Percentiles rank a stretch among this genome's conserved stretches.
phyloP scores from a whole-genome alignment of 1,139 yeast genomes.

The Entelexis sorbosivorans region DNA sequence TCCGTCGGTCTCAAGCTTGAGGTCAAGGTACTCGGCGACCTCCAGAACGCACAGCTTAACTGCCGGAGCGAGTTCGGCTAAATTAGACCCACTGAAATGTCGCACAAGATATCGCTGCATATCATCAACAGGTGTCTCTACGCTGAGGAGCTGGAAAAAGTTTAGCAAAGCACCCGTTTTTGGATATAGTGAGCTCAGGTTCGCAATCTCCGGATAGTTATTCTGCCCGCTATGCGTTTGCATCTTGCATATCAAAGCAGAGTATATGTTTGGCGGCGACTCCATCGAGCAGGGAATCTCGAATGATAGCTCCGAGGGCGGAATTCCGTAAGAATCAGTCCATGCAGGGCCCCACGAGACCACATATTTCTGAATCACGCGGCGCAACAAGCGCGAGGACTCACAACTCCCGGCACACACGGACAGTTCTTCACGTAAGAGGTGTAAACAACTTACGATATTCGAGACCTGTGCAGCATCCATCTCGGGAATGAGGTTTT shows the following conservation, averaged over 20 bases:
- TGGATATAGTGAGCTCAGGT: background rate
- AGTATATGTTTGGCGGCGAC: background rate
- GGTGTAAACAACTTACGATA: constrained; percentile 59
- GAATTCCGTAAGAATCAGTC: constrained; percentile 43
- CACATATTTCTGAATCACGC: constrained; percentile 50
- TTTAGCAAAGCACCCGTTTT: background rate
- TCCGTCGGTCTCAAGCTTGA: background rate
- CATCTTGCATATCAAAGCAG: background rate
- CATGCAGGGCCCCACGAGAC: constrained; percentile 77
- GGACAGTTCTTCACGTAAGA: constrained; percentile 62
- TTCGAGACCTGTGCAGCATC: constrained; percentile 10
- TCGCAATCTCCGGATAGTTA: background rate
- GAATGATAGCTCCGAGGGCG: background rate
- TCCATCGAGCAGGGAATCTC: background rate
- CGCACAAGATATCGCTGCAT: background rate
- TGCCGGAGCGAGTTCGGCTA: constrained; percentile 8
- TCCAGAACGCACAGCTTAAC: constrained; percentile 13
- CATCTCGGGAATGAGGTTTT: constrained; percentile 2
- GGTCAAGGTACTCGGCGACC: background rate
- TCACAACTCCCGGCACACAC: constrained; percentile 42
- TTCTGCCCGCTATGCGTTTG: background rate
- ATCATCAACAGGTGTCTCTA: background rate
- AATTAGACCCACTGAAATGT: background rate
- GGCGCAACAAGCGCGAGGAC: constrained; percentile 38
- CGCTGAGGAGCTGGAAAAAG: constrained; percentile 1